Evolutionary conservation across 345 rosid genomes (phyloP).

Genomic region (Dipteronia dyeriana): DNA sequence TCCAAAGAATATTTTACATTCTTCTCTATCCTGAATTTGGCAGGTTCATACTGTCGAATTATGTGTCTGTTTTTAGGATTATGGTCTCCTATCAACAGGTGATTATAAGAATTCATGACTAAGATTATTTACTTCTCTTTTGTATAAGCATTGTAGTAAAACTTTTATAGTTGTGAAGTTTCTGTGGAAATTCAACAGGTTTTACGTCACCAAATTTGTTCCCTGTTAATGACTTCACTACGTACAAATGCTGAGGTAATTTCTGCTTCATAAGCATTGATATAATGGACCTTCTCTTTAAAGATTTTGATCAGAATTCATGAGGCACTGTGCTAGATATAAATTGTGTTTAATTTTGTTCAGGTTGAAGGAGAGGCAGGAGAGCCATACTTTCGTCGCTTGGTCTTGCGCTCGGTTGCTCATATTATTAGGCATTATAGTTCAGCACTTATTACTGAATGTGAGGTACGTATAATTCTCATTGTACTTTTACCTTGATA

Average conservation of each 20-base stretch:
- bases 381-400: slow-evolving; percentile 93
- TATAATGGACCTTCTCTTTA: not conserved
- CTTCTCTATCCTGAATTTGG: slow-evolving; percentile 25
- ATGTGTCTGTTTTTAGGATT: slow-evolving; percentile 73
- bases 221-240: slow-evolving; percentile 95
- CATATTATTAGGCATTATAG: slow-evolving; percentile 91
- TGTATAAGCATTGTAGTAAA: slow-evolving; percentile 24
- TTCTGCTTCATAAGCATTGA: slow-evolving; percentile 11
- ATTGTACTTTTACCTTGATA: slow-evolving; percentile 14
- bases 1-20: slow-evolving; percentile 9
- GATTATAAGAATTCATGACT: slow-evolving; percentile 18
- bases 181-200: slow-evolving; percentile 55
- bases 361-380: slow-evolving; percentile 95
- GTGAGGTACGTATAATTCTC: slow-evolving; percentile 63
- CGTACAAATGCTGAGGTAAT: slow-evolving; percentile 90
- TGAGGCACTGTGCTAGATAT: not conserved
- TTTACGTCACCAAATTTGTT: slow-evolving; percentile 91
- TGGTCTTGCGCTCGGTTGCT: slow-evolving; percentile 96
- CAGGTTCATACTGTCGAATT: slow-evolving; percentile 93
- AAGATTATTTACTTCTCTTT: slow-evolving; percentile 15
- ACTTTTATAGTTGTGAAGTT: slow-evolving; percentile 31
- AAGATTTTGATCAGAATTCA: not conserved
- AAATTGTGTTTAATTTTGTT: slow-evolving; percentile 29
- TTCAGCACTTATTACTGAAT: slow-evolving; percentile 89
- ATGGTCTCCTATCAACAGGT: slow-evolving; percentile 87